Evolutionary conservation across 2,329 filamentous ascomycete species (phyloP).

Genomic region (Rugonectria rugulosa): DNA sequence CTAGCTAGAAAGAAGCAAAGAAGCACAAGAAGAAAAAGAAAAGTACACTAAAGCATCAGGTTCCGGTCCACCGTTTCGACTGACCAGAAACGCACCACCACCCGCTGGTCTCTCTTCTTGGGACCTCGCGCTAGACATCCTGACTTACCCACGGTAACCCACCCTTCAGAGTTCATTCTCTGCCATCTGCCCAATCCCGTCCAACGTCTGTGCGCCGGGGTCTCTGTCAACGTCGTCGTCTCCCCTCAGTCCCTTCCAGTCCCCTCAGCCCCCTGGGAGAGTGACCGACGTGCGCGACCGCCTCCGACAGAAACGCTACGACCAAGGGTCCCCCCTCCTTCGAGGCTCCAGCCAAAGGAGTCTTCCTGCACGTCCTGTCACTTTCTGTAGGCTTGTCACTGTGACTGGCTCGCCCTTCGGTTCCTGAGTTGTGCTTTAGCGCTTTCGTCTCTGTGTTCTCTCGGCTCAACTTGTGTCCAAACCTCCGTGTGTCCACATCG

Average conservation of each 20-base stretch:
- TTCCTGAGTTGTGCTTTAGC: background rate
- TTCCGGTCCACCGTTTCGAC: slow-evolving; percentile 21
- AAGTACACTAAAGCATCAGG: slow-evolving; percentile 1
- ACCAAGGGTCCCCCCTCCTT: slow-evolving; percentile 14
- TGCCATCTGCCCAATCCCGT: slow-evolving; percentile 1
- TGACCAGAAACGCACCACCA: slow-evolving; percentile 19
- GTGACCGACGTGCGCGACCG: slow-evolving; percentile 12
- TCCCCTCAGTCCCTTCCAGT: slow-evolving; percentile 7
- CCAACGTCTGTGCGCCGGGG: slow-evolving; percentile 18
- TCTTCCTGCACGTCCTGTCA: slow-evolving; percentile 5
- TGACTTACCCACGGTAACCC: background rate
- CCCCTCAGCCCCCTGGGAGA: too few relatives aligned
- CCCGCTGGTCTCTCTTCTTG: background rate
- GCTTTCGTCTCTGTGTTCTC: slow-evolving; percentile 1
- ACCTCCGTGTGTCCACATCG: slow-evolving; percentile 22
- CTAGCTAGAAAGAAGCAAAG: background rate
- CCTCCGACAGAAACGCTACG: slow-evolving; percentile 7
- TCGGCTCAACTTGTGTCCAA: slow-evolving; percentile 4
- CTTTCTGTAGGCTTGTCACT: slow-evolving; percentile 5
- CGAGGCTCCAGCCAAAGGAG: background rate
- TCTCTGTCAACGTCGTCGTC: slow-evolving; percentile 5
- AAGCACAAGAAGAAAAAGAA: background rate
- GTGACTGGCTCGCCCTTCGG: background rate
- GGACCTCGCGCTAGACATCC: slow-evolving; percentile 11
- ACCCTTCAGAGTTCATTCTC: slow-evolving; percentile 1